Evolutionary conservation across 1,284 basidiomycete genomes (phyloP).

Genomic region (Rhodotorula sp.): DNA sequence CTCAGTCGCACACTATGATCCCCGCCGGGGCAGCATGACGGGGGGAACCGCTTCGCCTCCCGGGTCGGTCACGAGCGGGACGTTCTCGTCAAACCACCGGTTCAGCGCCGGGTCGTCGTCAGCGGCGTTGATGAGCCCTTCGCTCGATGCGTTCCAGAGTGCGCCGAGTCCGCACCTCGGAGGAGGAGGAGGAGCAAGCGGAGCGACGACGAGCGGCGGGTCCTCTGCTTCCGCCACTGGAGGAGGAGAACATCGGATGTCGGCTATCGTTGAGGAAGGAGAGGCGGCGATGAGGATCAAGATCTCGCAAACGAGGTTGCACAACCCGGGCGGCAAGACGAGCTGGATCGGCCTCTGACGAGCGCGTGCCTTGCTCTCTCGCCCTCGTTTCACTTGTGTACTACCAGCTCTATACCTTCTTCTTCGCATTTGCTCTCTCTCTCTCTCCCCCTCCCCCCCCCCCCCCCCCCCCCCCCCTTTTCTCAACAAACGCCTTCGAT

Average conservation of each 20-base stretch:
- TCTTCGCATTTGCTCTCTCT: background rate
- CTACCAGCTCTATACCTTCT: background rate
- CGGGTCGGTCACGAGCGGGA: slow-evolving; percentile 15
- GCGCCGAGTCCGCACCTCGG: slow-evolving; percentile 38
- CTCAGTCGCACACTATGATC: background rate
- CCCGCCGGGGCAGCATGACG: background rate
- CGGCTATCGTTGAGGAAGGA: slow-evolving; percentile 25
- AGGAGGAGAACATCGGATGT: slow-evolving; percentile 19
- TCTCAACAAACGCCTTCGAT: no score
- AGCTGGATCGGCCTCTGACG: slow-evolving; percentile 82
- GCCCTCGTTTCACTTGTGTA: background rate
- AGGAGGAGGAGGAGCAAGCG: no score
- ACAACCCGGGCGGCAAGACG: slow-evolving; percentile 83
- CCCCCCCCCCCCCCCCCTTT: no score
- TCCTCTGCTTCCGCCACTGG: background rate
- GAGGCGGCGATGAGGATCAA: slow-evolving; percentile 59
- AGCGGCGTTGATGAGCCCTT: background rate
- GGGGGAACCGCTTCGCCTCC: slow-evolving; percentile 8
- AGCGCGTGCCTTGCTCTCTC: background rate
- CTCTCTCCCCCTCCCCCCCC: background rate
- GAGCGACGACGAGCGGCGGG: slow-evolving; percentile 18
- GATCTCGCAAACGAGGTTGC: slow-evolving; percentile 85
- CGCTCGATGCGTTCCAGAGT: slow-evolving; percentile 30
- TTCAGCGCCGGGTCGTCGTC: slow-evolving; percentile 10
- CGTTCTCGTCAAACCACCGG: slow-evolving; percentile 20